Evolutionary conservation across 2,329 filamentous ascomycete species (phyloP), one percentile per base, ranked within the genome.

Genomic region (Aureobasidium sp.): DNA sequence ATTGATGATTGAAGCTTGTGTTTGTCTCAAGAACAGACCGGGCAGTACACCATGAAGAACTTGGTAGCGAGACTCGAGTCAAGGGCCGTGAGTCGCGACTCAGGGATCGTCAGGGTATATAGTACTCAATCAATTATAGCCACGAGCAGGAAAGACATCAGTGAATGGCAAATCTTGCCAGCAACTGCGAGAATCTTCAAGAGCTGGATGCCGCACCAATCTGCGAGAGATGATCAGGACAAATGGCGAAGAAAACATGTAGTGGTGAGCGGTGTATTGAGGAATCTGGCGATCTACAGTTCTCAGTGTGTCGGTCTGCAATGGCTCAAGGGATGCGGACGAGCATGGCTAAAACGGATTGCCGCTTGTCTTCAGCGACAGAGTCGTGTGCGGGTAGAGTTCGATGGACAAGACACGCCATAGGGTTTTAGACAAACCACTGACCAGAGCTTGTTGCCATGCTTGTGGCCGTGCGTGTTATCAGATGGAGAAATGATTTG

Each of bases 11-110:
- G n/a, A n/a, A n/a, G 52, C 10, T 56, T 44, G 13, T 36, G 26
- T 27, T 37, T 15, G 27, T 57, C 53, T 57, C 39, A 36, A 37
- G 20, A 46, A 46, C 29, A 57, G 8, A 37, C 39, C 17, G 12
- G 39, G 6, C 10, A 7, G 41, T 47, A n/a, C 53, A 12, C 53
- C 36, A 57, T 24, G 10, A 44, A 27, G 39, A 24, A 6, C 36
- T 57, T 46, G 53, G 53, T 46, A 57, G 53, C 53, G 53, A 55
- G 51, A 10, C 26, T 39, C 51, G 51, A 55, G 51, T 55, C 51
- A 55, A 55, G 51, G 17, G 27, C 20, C 17, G 36, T 15, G 37
- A 57, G 53, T 57, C 53, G 53, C 29, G 53, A 57, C 41, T 57
- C 53, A 46, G 39, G 17, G 53, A 57, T 57, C 53, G 41, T 36